A percentile compares a stretch with the other conserved stretches of the same genome.
phyloP scores from a whole-genome alignment of 73 alveolate genomes.

The Uronychia binucleata region DNA sequence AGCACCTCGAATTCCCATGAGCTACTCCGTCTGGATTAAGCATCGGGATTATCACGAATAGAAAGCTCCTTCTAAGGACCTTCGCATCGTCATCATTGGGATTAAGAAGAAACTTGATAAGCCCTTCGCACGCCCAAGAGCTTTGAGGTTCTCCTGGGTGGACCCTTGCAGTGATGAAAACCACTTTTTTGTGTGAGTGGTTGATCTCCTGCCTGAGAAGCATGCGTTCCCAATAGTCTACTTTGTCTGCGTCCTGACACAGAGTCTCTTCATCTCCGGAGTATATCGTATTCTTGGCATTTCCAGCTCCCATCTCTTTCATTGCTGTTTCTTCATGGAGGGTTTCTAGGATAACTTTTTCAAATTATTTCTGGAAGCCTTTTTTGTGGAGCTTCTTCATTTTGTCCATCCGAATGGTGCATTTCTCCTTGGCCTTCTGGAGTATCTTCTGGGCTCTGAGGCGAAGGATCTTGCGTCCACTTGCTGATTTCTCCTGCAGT shows the following conservation, averaged over 20 bases:
- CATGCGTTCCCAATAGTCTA: background rate
- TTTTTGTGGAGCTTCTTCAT: background rate
- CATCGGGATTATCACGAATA: constrained; percentile 77
- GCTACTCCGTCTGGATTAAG: constrained; percentile 82
- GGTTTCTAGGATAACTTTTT: background rate
- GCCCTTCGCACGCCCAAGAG: constrained; percentile 72
- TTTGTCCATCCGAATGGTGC: background rate
- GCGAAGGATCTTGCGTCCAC: background rate
- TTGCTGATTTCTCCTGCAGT: background rate
- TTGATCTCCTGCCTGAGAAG: background rate
- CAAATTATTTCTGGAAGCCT: background rate
- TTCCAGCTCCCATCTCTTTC: background rate
- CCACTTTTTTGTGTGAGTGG: constrained; percentile 64
- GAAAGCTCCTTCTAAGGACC: constrained; percentile 67
- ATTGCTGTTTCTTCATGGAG: background rate
- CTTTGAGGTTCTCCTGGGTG: constrained; percentile 87
- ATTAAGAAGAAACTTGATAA: constrained; percentile 62
- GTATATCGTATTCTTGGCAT: constrained; percentile 55
- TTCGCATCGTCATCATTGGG: constrained; percentile 73
- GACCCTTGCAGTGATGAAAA: constrained; percentile 69
- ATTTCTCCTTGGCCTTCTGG: background rate
- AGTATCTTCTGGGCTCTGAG: background rate
- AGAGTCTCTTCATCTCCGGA: constrained; percentile 9
- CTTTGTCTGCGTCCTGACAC: constrained; percentile 45
- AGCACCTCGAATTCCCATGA: constrained; percentile 79